Base-by-base conservation (phyloP, 2,329 filamentous ascomycete genomes). In the Stromatinia cepivora region DNA sequence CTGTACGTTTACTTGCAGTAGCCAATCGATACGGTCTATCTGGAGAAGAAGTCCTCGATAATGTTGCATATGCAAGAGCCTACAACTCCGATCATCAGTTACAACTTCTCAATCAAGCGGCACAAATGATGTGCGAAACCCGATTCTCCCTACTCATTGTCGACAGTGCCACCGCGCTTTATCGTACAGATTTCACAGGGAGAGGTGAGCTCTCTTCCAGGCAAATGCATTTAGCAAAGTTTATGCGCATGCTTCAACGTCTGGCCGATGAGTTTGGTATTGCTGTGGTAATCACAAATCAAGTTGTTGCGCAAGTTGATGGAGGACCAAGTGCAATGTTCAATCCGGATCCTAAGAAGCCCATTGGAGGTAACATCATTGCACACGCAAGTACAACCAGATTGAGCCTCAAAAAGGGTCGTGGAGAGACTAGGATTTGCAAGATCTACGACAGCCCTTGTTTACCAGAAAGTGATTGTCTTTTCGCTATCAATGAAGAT, bases 401-500 rank as follows among this genome's bases (percentile, higher is more conserved):
- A 77, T 86, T 99, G 76, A 97, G 93, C 77, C 80, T 99, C 78
- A 97, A 97, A 84, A 99, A 99, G 81, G 96, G 95, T 1, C 87
- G 95, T 68, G 95, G 87, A 42, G 95, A 99, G 84, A 99, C 95
- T 31, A 88, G 95, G 83, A 92, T 99, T 74, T 97, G 95, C 83
- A 99, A 98, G 85, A 99, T 99, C 72, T 99, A 99, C 79, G 96
- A 99, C 81, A 98, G 94, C 76, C 95, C 95, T 2, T 99, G 95
- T 81, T 83, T 99, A 73, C 95, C 95, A 0, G 95, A 99, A 82
- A 96, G 93, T 76, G 96, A 99, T 80, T 97, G 93, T 78, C 82
- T 98, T 75, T 99, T 99, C 81, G 94, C 95, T 59, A 99, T 99
- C 79, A 93, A 92, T 69, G 96, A 98, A 81, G 93, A 97, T 79